Percentiles rank a stretch among this genome's conserved stretches.
Evolutionary conservation across 2,329 filamentous ascomycete species (phyloP).

Genomic region (Penicillium hordei): DNA sequence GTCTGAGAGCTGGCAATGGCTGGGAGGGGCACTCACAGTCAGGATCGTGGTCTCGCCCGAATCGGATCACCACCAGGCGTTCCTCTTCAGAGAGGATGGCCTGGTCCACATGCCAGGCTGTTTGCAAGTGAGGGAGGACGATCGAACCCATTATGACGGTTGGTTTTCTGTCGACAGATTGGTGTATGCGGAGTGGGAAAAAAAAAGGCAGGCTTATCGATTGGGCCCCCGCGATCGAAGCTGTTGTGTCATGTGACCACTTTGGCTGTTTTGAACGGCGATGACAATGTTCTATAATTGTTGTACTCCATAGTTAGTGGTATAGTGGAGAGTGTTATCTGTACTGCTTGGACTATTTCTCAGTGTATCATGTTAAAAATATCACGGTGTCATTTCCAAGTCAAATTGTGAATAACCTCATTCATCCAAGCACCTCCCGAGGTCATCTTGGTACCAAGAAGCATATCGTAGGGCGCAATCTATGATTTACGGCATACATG

Average conservation of each 20-base stretch:
- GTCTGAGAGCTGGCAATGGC: slow-evolving; percentile 2
- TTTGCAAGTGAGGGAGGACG: slow-evolving; percentile 84
- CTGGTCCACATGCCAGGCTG: slow-evolving; percentile 98
- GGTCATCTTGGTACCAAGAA: neutral
- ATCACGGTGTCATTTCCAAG: neutral
- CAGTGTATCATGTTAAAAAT: neutral
- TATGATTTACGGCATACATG: neutral
- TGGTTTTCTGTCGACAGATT: neutral
- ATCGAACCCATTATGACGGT: slow-evolving; percentile 70
- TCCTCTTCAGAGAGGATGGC: slow-evolving; percentile 90
- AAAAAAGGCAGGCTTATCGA: slow-evolving; percentile 23
- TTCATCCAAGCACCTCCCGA: too few species aligned
- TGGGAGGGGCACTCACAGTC: slow-evolving; percentile 53
- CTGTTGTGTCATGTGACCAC: slow-evolving; percentile 13
- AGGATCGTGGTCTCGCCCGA: slow-evolving; percentile 80
- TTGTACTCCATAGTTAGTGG: neutral
- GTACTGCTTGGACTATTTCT: neutral
- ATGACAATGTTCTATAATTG: neutral
- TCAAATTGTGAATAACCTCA: neutral
- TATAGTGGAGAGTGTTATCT: neutral
- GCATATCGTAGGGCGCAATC: neutral
- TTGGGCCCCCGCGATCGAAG: slow-evolving; percentile 16
- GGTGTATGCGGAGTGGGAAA: slow-evolving; percentile 8
- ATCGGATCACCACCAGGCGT: slow-evolving; percentile 78
- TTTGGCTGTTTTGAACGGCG: neutral